Evolutionary conservation across 2,329 filamentous ascomycete species (phyloP).

Genomic region (Sclerotinia spermophila): DNA sequence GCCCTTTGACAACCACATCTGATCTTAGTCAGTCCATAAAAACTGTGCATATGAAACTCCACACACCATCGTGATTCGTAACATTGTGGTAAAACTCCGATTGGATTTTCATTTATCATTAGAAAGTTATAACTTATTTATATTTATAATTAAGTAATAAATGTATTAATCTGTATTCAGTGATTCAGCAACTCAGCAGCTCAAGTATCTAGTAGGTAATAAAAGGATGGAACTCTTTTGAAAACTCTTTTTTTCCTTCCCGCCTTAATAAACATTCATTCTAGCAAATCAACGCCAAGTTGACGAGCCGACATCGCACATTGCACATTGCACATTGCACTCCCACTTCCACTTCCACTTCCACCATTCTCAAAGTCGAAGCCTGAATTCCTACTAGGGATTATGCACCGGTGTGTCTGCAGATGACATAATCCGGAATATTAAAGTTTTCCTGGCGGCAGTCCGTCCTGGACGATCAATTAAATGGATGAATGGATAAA

Average conservation of each 20-base stretch:
- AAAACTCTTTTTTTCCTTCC: no score
- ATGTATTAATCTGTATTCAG: no score
- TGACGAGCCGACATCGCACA: background rate
- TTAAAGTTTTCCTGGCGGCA: background rate
- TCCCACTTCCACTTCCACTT: no score
- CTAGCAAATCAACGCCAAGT: background rate
- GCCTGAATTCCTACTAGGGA: background rate
- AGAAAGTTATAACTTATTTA: no score
- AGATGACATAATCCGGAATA: background rate
- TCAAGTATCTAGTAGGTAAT: no score
- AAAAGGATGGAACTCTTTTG: no score
- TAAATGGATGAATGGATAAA: background rate
- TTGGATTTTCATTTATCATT: background rate
- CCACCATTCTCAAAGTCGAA: background rate
- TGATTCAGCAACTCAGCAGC: background rate
- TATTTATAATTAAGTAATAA: no score
- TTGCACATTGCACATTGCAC: background rate
- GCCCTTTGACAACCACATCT: conserved; percentile 6
- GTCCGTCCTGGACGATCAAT: background rate
- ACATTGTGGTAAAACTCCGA: background rate
- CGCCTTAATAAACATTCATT: background rate
- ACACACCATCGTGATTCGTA: background rate
- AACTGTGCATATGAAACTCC: background rate
- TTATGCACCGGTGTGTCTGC: background rate
- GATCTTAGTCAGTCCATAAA: background rate